A percentile compares a stretch with the other conserved stretches of the same genome.
These are phyloP conservation scores for Colletotrichum tabaci DNA, from an alignment of 2,329 filamentous ascomycete genomes.

Conservation along the genomic window DNA sequence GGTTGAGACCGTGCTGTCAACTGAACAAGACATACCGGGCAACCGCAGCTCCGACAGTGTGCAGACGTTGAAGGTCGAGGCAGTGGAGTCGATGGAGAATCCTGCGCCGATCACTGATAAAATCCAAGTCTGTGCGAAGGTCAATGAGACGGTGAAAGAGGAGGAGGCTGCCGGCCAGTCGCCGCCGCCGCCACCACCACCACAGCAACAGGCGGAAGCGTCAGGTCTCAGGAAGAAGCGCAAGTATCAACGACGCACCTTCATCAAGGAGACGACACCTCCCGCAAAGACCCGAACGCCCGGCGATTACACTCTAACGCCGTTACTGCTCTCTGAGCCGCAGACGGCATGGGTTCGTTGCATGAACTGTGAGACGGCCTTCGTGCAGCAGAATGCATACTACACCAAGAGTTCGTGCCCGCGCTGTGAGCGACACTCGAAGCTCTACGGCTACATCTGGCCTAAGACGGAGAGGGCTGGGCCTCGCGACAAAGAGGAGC, in stretches of 20 bases:
- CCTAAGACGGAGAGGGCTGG: conserved; percentile 92
- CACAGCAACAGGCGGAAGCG: neutral
- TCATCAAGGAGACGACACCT: conserved; percentile 51
- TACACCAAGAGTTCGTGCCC: conserved; percentile 89
- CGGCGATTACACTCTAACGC: conserved; percentile 88
- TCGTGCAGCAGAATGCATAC: conserved; percentile 92
- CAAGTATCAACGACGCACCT: conserved; percentile 54
- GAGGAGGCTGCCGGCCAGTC: conserved; percentile 27
- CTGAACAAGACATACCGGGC: conserved; percentile 25
- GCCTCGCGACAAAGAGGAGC: conserved; percentile 78
- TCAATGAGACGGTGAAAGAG: conserved; percentile 34
- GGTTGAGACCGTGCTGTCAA: conserved; percentile 28
- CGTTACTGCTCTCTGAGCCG: conserved; percentile 80
- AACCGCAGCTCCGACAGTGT: conserved; percentile 28
- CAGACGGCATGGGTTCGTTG: conserved; percentile 90
- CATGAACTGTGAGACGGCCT: conserved; percentile 84
- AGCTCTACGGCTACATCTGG: conserved; percentile 95
- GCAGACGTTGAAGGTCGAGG: conserved; percentile 26
- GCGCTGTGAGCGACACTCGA: conserved; percentile 94
- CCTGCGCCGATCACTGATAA: conserved; percentile 30
- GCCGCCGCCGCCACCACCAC: neutral
- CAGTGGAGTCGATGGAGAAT: conserved; percentile 30
- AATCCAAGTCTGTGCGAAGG: conserved; percentile 33
- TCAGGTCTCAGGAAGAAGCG: conserved; percentile 49
- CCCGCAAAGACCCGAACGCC: conserved; percentile 66